Evolutionary conservation across 495 filamentous ascomycete species (phyloP).

Genomic region (Polyplosphaeria fusca): DNA sequence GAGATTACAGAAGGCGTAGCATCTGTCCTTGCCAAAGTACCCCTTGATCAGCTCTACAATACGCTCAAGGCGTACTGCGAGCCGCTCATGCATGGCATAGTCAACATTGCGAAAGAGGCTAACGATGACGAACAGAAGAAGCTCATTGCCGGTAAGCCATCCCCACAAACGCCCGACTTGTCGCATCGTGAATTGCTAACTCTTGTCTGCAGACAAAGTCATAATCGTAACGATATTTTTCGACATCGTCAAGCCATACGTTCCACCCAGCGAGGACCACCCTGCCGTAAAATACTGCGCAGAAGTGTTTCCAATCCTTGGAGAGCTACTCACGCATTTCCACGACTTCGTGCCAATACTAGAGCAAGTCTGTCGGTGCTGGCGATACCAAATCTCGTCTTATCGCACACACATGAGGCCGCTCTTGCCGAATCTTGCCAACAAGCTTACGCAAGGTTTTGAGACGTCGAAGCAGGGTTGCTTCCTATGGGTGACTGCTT

Average conservation of each 20-base stretch:
- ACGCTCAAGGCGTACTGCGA: constrained; percentile 91
- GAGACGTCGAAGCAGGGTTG: constrained; percentile 84
- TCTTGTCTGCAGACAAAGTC: constrained; percentile 63
- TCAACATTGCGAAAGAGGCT: constrained; percentile 81
- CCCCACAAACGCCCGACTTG: neutral
- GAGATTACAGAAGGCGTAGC: constrained; percentile 95
- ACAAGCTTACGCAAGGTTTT: constrained; percentile 82
- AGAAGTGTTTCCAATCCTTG: constrained; percentile 82
- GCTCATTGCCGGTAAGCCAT: constrained; percentile 69
- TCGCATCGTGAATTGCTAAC: neutral
- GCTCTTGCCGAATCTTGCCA: constrained; percentile 77
- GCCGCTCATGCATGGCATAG: constrained; percentile 80
- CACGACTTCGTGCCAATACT: constrained; percentile 79
- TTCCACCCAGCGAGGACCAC: constrained; percentile 68
- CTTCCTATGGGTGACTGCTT: constrained; percentile 94
- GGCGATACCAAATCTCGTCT: constrained; percentile 92
- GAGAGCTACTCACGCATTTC: constrained; percentile 81
- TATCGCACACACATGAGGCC: constrained; percentile 87
- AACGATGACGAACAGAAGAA: constrained; percentile 74
- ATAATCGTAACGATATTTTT: constrained; percentile 89
- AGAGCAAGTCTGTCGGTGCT: constrained; percentile 90
- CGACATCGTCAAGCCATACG: constrained; percentile 73
- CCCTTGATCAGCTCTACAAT: constrained; percentile 70
- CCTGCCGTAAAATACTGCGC: constrained; percentile 95
- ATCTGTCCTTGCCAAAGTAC: constrained; percentile 82